Conservation (phyloP, 2,329 filamentous ascomycete genomes). For the Thielaviopsis ethacetica region DNA sequence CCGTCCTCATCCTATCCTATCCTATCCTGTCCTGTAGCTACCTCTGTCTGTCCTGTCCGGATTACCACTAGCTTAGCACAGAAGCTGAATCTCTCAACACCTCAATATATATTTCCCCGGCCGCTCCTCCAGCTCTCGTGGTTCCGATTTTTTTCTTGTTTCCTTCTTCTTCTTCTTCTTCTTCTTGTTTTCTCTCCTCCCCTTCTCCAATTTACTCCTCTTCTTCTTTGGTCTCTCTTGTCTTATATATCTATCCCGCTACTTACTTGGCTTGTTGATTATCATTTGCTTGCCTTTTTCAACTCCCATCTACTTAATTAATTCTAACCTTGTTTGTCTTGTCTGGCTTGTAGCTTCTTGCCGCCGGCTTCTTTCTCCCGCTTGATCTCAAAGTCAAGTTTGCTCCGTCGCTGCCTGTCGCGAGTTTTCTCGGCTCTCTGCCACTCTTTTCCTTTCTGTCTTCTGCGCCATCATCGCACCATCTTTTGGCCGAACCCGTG, state of each 20-base stretch:
- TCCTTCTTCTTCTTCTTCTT: too few species aligned
- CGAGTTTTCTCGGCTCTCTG: slow-evolving; percentile 17
- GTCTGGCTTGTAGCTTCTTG: slow-evolving; percentile 13
- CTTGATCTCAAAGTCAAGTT: slow-evolving; percentile 14
- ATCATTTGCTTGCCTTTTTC: not conserved
- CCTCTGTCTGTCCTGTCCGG: too few species aligned
- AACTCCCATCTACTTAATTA: not conserved
- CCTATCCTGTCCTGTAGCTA: too few species aligned
- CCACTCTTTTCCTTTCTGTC: slow-evolving; percentile 12
- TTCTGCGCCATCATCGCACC: slow-evolving; percentile 13
- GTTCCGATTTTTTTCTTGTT: not conserved
- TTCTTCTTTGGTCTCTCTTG: slow-evolving; percentile 14
- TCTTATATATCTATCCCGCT: slow-evolving; percentile 17
- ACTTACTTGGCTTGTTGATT: slow-evolving; percentile 1
- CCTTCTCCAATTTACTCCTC: slow-evolving; percentile 26
- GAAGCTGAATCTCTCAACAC: not conserved
- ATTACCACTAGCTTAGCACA: not conserved
- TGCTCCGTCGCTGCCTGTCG: slow-evolving; percentile 26
- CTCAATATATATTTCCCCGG: not conserved
- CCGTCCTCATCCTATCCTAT: too few species aligned
- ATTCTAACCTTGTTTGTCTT: not conserved
- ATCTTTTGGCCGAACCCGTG: slow-evolving; percentile 27
- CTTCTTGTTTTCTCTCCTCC: not conserved
- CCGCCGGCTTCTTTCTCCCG: slow-evolving; percentile 16
- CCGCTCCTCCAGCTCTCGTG: not conserved